phyloP scores from a whole-genome alignment of 2,329 filamentous ascomycete genomes.

The Penicillium sp. region DNA sequence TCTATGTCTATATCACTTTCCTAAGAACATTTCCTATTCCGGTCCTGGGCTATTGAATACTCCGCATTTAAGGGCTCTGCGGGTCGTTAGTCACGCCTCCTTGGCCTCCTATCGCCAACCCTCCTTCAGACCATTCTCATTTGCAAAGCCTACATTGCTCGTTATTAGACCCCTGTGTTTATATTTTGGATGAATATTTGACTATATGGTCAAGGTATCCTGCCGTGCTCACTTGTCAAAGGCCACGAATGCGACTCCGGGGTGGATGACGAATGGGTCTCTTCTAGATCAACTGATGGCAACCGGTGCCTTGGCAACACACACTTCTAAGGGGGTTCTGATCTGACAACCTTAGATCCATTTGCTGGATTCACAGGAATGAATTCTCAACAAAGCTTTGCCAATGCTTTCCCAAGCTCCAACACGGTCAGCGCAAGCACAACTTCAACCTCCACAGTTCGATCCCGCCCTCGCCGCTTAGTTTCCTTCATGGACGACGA shows the following conservation, averaged over 20 bases:
- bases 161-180: neutral
- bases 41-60: neutral
- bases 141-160: neutral
- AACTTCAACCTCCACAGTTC: constrained; percentile 41
- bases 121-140: neutral
- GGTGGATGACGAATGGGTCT: constrained; percentile 39
- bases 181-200: constrained; percentile 9
- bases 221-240: constrained; percentile 5
- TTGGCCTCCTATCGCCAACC: constrained; percentile 20
- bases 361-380: constrained; percentile 35
- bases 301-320: constrained; percentile 35
- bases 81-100: constrained; percentile 24
- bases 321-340: constrained; percentile 26
- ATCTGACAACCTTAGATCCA: constrained; percentile 19
- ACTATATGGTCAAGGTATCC: constrained; percentile 5
- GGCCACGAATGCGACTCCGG: constrained; percentile 28
- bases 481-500: constrained; percentile 45
- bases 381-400: constrained; percentile 41
- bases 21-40: neutral
- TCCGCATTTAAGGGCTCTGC: constrained; percentile 12
- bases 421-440: constrained; percentile 34
- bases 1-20: neutral
- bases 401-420: constrained; percentile 37
- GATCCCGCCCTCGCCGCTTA: constrained; percentile 46
- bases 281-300: constrained; percentile 37